phyloP scores from a whole-genome alignment of 2,329 filamentous ascomycete species.

The Epichloe amarillans region DNA sequence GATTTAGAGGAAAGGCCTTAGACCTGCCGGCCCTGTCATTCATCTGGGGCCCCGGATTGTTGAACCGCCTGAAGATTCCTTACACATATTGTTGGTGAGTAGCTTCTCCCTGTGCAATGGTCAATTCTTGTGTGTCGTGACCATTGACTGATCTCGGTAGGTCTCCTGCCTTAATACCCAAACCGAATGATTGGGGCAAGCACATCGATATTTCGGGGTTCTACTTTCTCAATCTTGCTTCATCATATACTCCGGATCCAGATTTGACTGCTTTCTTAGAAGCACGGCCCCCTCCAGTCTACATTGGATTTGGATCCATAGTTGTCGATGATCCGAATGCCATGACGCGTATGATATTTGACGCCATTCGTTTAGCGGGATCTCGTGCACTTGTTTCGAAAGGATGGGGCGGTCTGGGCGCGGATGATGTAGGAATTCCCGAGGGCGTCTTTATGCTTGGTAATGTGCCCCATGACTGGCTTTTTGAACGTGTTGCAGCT shows the following conservation, averaged over 20 bases:
- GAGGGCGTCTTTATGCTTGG: constrained; percentile 72
- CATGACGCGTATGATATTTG: constrained; percentile 59
- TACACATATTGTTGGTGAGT: constrained; percentile 77
- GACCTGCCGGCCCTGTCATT: constrained; percentile 66
- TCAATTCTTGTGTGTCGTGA: background rate
- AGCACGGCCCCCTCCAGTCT: constrained; percentile 58
- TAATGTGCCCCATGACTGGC: constrained; percentile 79
- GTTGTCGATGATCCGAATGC: constrained; percentile 63
- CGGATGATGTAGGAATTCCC: constrained; percentile 54
- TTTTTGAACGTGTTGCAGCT: constrained; percentile 67
- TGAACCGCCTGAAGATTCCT: constrained; percentile 63
- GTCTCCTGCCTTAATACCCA: constrained; percentile 65
- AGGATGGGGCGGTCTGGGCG: constrained; percentile 77
- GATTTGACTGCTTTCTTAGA: constrained; percentile 54
- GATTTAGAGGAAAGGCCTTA: constrained; percentile 62
- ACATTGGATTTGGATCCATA: constrained; percentile 75
- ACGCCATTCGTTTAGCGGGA: constrained; percentile 51
- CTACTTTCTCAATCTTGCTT: constrained; percentile 57
- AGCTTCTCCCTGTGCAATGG: background rate
- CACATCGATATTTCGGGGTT: constrained; percentile 66
- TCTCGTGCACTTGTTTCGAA: constrained; percentile 74
- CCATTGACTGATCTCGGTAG: constrained; percentile 10
- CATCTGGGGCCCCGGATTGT: constrained; percentile 70
- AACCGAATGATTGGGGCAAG: constrained; percentile 61
- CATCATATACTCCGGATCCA: constrained; percentile 50